Evolutionary conservation across 1,284 basidiomycete genomes (phyloP).

Genomic region (Cryptococcus maquisensis): DNA sequence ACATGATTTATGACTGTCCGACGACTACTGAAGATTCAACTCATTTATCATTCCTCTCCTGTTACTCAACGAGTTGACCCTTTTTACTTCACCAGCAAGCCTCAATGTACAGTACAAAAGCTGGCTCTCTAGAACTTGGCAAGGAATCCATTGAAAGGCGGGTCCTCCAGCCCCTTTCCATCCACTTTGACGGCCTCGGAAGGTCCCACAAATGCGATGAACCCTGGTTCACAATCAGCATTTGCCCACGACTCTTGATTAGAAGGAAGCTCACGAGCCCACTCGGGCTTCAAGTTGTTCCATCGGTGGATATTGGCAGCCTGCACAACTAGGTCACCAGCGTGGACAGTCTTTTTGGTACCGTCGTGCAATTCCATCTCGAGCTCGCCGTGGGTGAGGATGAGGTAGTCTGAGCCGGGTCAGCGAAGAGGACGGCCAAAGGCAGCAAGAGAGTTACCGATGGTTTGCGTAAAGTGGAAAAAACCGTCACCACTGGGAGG

Average conservation of each 20-base stretch:
- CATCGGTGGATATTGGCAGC: slow-evolving; percentile 14
- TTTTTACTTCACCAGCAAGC: too few species aligned
- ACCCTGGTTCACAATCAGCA: neutral
- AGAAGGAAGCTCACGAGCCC: slow-evolving; percentile 11
- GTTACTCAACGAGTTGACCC: too few species aligned
- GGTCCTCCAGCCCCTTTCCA: slow-evolving; percentile 10
- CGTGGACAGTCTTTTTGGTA: slow-evolving; percentile 7
- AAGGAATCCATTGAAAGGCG: slow-evolving; percentile 11
- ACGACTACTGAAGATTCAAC: too few species aligned
- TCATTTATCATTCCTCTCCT: too few species aligned
- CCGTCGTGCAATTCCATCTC: slow-evolving; percentile 15
- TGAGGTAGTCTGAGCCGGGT: slow-evolving; percentile 10
- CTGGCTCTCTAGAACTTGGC: slow-evolving; percentile 7
- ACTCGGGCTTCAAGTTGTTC: slow-evolving; percentile 10
- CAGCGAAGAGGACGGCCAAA: neutral
- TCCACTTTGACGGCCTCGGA: slow-evolving; percentile 7
- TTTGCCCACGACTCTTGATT: neutral
- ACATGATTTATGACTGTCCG: too few species aligned
- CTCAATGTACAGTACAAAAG: too few species aligned
- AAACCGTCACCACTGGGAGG: slow-evolving; percentile 4
- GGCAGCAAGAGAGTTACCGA: slow-evolving; percentile 2
- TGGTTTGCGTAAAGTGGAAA: slow-evolving; percentile 13
- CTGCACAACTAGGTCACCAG: slow-evolving; percentile 12
- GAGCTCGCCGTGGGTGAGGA: slow-evolving; percentile 13
- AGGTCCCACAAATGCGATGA: slow-evolving; percentile 8